Evolutionary conservation across 768 basidiomycete species (phyloP).

Genomic region (Mycena venus): DNA sequence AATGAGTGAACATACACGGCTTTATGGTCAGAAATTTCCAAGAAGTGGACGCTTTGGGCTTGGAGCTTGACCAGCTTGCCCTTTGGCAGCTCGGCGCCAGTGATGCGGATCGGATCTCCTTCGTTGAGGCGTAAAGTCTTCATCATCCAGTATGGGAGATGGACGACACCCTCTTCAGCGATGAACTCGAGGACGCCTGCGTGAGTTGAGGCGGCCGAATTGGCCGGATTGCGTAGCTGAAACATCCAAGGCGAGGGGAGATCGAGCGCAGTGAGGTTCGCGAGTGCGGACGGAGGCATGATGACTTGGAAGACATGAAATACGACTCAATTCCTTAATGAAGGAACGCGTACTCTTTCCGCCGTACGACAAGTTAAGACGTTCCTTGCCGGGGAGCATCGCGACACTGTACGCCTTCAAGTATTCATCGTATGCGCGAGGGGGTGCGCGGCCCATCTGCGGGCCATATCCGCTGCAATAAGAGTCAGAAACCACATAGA

Average conservation of each 20-base stretch:
- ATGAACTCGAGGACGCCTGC: constrained; percentile 99
- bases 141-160: constrained; percentile 99
- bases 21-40: constrained; percentile 97
- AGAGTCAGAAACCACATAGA: constrained; percentile 55
- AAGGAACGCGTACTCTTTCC: constrained; percentile 85
- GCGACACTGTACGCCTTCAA: constrained; percentile 96
- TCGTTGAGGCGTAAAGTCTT: constrained; percentile 93
- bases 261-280: constrained; percentile 88
- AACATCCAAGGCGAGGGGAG: constrained; percentile 97
- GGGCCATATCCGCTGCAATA: constrained; percentile 64
- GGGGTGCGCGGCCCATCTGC: constrained; percentile 63
- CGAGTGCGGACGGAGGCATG: constrained; percentile 96
- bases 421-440: constrained; percentile 91
- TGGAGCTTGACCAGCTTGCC: constrained; percentile 98
- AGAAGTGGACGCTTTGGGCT: constrained; percentile 93
- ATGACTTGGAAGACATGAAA: constrained; percentile 67
- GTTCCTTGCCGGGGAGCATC: constrained; percentile 88
- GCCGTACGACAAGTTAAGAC: constrained; percentile 95
- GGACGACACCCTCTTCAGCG: constrained; percentile 94
- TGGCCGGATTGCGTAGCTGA: constrained; percentile 91
- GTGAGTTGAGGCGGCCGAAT: constrained; percentile 88
- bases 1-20: constrained; percentile 82
- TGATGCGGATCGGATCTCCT: constrained; percentile 95
- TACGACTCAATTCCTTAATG: constrained; percentile 3
- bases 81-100: constrained; percentile 88